Conservation (phyloP, 2,329 filamentous ascomycete genomes). For the Aureobasidium sp. region DNA sequence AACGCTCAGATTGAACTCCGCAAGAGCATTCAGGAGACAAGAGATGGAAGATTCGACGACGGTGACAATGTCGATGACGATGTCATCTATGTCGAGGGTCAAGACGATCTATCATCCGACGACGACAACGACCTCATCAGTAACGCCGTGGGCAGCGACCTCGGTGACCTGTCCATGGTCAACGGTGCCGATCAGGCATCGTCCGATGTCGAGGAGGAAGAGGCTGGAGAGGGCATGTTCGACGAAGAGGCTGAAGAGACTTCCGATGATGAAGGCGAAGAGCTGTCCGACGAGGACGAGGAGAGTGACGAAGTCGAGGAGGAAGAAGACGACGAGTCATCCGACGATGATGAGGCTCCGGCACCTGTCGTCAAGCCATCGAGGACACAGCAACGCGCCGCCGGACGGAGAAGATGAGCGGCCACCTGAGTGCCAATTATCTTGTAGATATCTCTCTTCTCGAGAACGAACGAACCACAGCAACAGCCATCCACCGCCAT, state of each 20-base stretch:
- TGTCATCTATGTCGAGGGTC: conserved; percentile 81
- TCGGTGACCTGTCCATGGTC: conserved; percentile 18
- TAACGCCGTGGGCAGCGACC: conserved; percentile 17
- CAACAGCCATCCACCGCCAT: not conserved
- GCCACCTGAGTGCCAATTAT: not conserved
- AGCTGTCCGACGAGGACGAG: conserved; percentile 38
- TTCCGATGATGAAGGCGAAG: conserved; percentile 40
- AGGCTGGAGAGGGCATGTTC: conserved; percentile 34
- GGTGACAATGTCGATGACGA: conserved; percentile 62
- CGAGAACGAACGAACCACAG: not conserved
- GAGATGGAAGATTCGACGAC: conserved; percentile 47
- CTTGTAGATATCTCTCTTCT: conserved; percentile 1
- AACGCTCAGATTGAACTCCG: conserved; percentile 82
- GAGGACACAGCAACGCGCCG: conserved; percentile 17
- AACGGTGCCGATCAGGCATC: conserved; percentile 19
- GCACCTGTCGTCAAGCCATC: conserved; percentile 18
- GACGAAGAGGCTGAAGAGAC: conserved; percentile 48
- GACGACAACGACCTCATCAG: conserved; percentile 31
- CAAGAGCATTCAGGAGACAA: conserved; percentile 54
- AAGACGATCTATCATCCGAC: conserved; percentile 55
- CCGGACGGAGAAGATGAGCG: conserved; percentile 22
- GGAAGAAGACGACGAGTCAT: conserved; percentile 21
- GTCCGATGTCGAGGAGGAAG: conserved; percentile 22
- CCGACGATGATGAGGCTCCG: conserved; percentile 15
- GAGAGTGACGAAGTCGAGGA: conserved; percentile 36